Conservation (phyloP, 2,329 filamentous ascomycete species). For the Penicillium corylophilum region DNA sequence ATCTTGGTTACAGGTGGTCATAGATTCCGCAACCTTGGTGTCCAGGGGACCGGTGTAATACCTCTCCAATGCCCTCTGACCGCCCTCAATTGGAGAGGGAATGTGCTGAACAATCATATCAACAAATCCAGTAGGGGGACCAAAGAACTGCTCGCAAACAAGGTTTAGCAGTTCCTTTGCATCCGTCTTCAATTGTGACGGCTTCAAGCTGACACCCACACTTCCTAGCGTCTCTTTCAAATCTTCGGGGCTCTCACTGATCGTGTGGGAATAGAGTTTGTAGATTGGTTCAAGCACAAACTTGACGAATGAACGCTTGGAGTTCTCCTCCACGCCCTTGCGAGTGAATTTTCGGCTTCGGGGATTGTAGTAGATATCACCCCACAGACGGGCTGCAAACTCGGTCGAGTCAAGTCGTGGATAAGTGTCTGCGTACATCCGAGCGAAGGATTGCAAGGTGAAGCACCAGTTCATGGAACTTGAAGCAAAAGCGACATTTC, state of each 20-base stretch:
- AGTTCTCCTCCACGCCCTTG: constrained; percentile 75
- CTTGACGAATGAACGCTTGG: constrained; percentile 85
- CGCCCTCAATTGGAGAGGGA: constrained; percentile 79
- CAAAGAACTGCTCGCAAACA: constrained; percentile 95
- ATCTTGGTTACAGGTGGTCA: constrained; percentile 80
- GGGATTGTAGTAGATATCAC: constrained; percentile 95
- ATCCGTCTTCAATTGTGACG: constrained; percentile 86
- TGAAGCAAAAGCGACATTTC: constrained; percentile 96
- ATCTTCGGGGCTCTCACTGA: constrained; percentile 84
- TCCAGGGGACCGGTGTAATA: constrained; percentile 93
- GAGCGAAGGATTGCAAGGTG: constrained; percentile 87
- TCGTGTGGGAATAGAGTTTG: constrained; percentile 93
- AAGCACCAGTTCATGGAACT: constrained; percentile 96
- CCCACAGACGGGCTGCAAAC: constrained; percentile 86
- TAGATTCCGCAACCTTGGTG: constrained; percentile 73
- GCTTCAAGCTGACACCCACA: constrained; percentile 83
- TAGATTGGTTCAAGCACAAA: constrained; percentile 97
- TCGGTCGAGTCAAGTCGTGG: constrained; percentile 77
- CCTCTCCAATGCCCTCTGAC: constrained; percentile 71
- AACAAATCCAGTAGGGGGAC: constrained; percentile 82
- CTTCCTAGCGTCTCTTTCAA: constrained; percentile 74
- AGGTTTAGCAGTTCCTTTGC: constrained; percentile 84
- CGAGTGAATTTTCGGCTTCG: constrained; percentile 86
- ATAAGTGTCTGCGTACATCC: constrained; percentile 92
- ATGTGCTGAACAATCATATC: constrained; percentile 92